Percentiles rank a stretch among this genome's conserved stretches.
phyloP scores from a whole-genome alignment of 2,329 filamentous ascomycete species.

The Nemania sp. region DNA sequence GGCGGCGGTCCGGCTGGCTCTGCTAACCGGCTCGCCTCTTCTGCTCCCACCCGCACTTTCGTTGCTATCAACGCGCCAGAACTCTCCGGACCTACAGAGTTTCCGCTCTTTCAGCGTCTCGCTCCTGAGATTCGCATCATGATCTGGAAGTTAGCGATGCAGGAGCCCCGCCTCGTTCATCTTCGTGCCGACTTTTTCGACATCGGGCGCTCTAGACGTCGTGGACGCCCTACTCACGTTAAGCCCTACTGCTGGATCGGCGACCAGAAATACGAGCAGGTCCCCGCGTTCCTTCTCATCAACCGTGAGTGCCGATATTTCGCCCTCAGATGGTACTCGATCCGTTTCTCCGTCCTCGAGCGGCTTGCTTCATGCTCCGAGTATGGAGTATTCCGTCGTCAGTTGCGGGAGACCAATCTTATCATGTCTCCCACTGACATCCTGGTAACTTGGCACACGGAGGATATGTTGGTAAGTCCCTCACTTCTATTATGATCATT shows the following conservation, averaged over 20 bases:
- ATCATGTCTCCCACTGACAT: conserved; percentile 18
- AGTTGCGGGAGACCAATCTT: background rate
- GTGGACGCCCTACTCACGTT: background rate
- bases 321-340: background rate
- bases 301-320: background rate
- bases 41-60: too few relatives aligned
- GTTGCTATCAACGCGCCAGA: too few relatives aligned
- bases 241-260: background rate
- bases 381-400: background rate
- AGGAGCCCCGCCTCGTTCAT: conserved; percentile 11
- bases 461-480: background rate
- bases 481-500: background rate
- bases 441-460: conserved; percentile 10
- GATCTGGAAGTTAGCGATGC: conserved; percentile 5
- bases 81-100: background rate
- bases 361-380: too few relatives aligned
- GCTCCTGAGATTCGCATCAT: conserved; percentile 5
- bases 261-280: background rate
- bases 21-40: too few relatives aligned
- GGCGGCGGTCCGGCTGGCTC: too few relatives aligned
- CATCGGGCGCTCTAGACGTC: background rate
- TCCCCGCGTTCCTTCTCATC: background rate
- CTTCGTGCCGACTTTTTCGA: background rate
- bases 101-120: background rate
- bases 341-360: conserved; percentile 1